A percentile compares a stretch with the other conserved stretches of the same genome.
phyloP scores from a whole-genome alignment of 2,329 filamentous ascomycete species.

The Aspergillus sp. region DNA sequence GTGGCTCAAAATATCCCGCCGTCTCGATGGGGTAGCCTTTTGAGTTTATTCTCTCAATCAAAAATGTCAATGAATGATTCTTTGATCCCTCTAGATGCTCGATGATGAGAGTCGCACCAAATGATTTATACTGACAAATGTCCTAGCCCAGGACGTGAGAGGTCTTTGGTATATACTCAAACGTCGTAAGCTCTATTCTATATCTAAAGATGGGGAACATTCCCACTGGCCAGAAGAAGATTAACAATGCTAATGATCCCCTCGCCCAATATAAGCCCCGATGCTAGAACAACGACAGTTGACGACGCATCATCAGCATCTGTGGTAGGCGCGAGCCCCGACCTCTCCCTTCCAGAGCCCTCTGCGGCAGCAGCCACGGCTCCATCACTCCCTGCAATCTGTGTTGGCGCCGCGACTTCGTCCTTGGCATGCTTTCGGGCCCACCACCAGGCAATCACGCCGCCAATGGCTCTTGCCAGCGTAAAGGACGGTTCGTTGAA shows the following conservation, averaged over 20 bases:
- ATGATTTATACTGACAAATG: too few relatives aligned
- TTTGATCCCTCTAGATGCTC: too few relatives aligned
- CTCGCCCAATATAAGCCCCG: slow-evolving; percentile 87
- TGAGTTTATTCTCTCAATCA: too few relatives aligned
- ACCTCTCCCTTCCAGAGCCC: not conserved
- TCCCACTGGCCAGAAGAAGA: slow-evolving; percentile 71
- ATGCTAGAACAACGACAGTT: slow-evolving; percentile 82
- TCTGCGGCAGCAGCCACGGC: not conserved
- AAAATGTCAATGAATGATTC: too few relatives aligned
- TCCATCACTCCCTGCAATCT: not conserved
- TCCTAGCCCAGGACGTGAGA: too few relatives aligned
- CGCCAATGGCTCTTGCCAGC: slow-evolving; percentile 79
- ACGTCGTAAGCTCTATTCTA: too few relatives aligned
- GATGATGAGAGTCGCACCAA: too few relatives aligned
- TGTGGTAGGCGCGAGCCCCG: slow-evolving; percentile 43
- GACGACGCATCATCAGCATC: slow-evolving; percentile 45
- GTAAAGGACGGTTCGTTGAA: slow-evolving; percentile 98
- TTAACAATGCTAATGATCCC: slow-evolving; percentile 91
- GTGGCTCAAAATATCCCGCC: too few relatives aligned
- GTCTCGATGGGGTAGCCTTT: too few relatives aligned
- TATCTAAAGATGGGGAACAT: slow-evolving; percentile 67
- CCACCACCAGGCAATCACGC: slow-evolving; percentile 77
- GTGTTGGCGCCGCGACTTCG: not conserved
- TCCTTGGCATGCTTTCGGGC: slow-evolving; percentile 42
- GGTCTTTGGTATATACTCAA: too few relatives aligned